These are phyloP conservation scores for Pulveroboletus frians DNA, from an alignment of 768 basidiomycete species.

Conservation along the genomic window DNA sequence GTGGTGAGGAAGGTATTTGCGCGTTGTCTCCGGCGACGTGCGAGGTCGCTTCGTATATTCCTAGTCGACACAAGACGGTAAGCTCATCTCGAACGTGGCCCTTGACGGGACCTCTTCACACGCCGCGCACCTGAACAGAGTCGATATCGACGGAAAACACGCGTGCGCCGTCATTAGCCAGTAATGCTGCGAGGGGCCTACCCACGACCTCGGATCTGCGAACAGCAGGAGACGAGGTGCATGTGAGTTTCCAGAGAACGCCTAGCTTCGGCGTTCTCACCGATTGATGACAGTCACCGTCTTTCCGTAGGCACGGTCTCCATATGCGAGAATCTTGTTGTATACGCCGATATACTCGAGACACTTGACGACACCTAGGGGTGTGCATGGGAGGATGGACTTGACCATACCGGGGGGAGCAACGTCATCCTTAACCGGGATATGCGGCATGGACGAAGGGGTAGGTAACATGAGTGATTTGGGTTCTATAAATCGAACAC, in stretches of 20 bases:
- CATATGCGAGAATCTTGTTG: conserved; percentile 87
- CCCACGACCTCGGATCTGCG: conserved; percentile 93
- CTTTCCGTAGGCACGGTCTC: conserved; percentile 90
- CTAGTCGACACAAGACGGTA: conserved; percentile 18
- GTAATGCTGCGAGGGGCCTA: conserved; percentile 88
- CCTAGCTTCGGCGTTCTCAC: conserved; percentile 34
- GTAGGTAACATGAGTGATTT: conserved; percentile 54
- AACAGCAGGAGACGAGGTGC: background rate
- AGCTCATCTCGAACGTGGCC: background rate
- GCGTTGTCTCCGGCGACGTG: conserved; percentile 33
- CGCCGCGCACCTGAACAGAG: conserved; percentile 64
- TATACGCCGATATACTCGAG: conserved; percentile 90
- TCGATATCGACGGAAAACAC: conserved; percentile 96
- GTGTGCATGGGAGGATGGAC: conserved; percentile 96
- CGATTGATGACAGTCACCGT: conserved; percentile 94
- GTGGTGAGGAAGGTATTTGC: conserved; percentile 79
- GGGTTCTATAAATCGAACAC: conserved; percentile 90
- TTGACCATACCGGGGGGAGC: conserved; percentile 87
- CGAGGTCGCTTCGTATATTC: conserved; percentile 93
- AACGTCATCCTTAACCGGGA: conserved; percentile 44
- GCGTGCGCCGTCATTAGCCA: conserved; percentile 94
- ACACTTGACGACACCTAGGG: conserved; percentile 93
- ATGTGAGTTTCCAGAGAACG: conserved; percentile 1
- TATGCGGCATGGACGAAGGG: conserved; percentile 26
- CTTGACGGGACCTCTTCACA: background rate